phyloP scores from a whole-genome alignment of 2,329 filamentous ascomycete genomes.

The Exutisphaerella laricina region DNA sequence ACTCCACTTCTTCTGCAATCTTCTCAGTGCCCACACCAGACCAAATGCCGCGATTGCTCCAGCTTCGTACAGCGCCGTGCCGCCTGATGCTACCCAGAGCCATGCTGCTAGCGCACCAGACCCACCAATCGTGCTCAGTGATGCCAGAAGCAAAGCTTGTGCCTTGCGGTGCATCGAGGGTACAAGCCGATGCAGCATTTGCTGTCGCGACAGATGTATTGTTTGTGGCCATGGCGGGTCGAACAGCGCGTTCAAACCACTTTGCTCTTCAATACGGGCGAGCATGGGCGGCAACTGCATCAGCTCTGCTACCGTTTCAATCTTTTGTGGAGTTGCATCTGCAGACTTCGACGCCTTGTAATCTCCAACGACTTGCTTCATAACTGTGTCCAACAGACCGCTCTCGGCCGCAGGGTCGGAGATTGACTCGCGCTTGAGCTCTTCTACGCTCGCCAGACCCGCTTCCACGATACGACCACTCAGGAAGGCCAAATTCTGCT shows the following conservation, averaged over 20 bases:
- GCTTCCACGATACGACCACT: slow-evolving; percentile 68
- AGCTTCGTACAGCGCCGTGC: slow-evolving; percentile 52
- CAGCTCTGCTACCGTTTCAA: slow-evolving; percentile 28
- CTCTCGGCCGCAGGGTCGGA: slow-evolving; percentile 5
- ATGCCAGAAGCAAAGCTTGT: slow-evolving; percentile 59
- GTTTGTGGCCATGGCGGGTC: slow-evolving; percentile 63
- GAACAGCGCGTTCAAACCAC: slow-evolving; percentile 30
- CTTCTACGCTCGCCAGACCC: slow-evolving; percentile 40
- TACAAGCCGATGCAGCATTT: slow-evolving; percentile 38
- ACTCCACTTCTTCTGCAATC: slow-evolving; percentile 57
- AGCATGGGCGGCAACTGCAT: slow-evolving; percentile 26
- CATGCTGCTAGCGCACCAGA: slow-evolving; percentile 50
- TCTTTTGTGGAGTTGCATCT: slow-evolving; percentile 7
- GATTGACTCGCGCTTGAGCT: slow-evolving; percentile 20
- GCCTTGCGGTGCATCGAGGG: slow-evolving; percentile 43
- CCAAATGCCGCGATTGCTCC: slow-evolving; percentile 56
- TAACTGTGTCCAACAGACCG: slow-evolving; percentile 8
- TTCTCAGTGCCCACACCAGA: slow-evolving; percentile 51
- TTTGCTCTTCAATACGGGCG: slow-evolving; percentile 23
- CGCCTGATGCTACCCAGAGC: slow-evolving; percentile 50
- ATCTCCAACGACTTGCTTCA: slow-evolving; percentile 11
- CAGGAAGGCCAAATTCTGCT: slow-evolving; percentile 76
- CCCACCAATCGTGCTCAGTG: slow-evolving; percentile 62
- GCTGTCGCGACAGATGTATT: slow-evolving; percentile 63
- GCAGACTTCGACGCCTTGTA: slow-evolving; percentile 9